A percentile compares a stretch with the other conserved stretches of the same genome.
Conservation (phyloP, 495 filamentous ascomycete species). For the Hypoxylon rickii region DNA sequence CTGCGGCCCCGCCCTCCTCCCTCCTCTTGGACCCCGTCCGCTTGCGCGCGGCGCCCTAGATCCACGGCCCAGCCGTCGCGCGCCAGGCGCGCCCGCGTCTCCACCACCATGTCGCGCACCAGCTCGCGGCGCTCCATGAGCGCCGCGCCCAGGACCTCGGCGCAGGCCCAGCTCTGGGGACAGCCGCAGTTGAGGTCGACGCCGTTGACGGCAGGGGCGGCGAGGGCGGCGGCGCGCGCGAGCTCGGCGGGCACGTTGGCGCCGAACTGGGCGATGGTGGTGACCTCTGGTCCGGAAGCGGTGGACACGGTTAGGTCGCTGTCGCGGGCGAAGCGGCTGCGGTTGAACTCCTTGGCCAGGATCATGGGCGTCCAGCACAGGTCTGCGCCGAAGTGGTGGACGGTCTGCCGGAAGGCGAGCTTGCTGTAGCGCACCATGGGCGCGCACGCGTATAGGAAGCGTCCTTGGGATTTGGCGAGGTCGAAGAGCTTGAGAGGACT, state of each 20-base stretch:
- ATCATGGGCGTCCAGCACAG: constrained; percentile 74
- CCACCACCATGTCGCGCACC: constrained; percentile 62
- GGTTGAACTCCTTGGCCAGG: constrained; percentile 71
- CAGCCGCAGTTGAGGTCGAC: constrained; percentile 73
- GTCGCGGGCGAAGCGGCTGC: constrained; percentile 60
- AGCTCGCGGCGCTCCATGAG: constrained; percentile 64
- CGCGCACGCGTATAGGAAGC: constrained; percentile 61
- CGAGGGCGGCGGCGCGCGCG: constrained; percentile 61
- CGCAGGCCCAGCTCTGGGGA: constrained; percentile 70
- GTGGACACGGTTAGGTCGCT: constrained; percentile 51
- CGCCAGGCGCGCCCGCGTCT: constrained; percentile 49
- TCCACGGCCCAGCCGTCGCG: constrained; percentile 51
- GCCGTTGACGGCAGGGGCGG: constrained; percentile 62
- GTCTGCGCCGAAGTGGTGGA: constrained; percentile 62
- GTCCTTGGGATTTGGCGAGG: constrained; percentile 52
- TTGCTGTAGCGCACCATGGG: constrained; percentile 74
- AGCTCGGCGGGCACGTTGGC: constrained; percentile 60
- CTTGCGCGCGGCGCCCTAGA: constrained; percentile 32
- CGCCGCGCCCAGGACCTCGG: constrained; percentile 63
- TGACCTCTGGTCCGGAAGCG: constrained; percentile 39
- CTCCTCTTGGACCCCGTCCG: background rate
- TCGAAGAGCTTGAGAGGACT: constrained; percentile 65
- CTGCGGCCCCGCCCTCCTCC: constrained; percentile 42
- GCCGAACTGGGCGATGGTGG: constrained; percentile 68
- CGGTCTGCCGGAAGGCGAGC: constrained; percentile 67